Conservation (phyloP, 306 rosid species). For the Lotus japonicus region DNA sequence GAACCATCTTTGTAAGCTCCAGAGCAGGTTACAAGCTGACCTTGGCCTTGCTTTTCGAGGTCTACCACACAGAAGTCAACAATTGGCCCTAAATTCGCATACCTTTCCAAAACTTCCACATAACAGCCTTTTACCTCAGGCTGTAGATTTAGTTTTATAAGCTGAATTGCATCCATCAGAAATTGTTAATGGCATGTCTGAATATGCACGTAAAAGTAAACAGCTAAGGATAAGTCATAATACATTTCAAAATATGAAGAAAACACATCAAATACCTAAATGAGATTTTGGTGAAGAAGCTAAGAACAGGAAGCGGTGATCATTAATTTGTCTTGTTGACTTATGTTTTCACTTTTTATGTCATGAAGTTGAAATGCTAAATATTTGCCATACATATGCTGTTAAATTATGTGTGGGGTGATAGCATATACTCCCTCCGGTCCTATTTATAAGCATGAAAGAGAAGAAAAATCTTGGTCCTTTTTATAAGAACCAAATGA, state of each 20-base stretch:
- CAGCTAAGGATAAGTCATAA: background rate
- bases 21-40: conserved; percentile 98
- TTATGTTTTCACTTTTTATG: background rate
- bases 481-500: too few relatives aligned
- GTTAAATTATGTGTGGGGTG: background rate
- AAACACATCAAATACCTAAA: background rate
- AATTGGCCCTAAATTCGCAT: conserved; percentile 94
- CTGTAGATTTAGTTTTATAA: conserved; percentile 74
- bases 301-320: background rate
- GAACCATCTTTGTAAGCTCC: conserved; percentile 99
- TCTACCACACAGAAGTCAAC: conserved; percentile 97
- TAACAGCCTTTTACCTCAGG: conserved; percentile 91
- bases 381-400: background rate
- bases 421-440: too few relatives aligned
- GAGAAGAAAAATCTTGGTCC: too few relatives aligned
- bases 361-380: background rate
- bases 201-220: conserved; percentile 5
- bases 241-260: conserved; percentile 10
- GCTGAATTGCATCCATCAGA: conserved; percentile 50
- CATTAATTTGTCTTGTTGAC: background rate
- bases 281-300: background rate
- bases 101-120: conserved; percentile 89
- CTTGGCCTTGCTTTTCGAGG: conserved; percentile 99
- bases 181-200: conserved; percentile 27
- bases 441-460: too few relatives aligned